phyloP scores from a whole-genome alignment of 768 basidiomycete genomes.

The Podaxis sp. region DNA sequence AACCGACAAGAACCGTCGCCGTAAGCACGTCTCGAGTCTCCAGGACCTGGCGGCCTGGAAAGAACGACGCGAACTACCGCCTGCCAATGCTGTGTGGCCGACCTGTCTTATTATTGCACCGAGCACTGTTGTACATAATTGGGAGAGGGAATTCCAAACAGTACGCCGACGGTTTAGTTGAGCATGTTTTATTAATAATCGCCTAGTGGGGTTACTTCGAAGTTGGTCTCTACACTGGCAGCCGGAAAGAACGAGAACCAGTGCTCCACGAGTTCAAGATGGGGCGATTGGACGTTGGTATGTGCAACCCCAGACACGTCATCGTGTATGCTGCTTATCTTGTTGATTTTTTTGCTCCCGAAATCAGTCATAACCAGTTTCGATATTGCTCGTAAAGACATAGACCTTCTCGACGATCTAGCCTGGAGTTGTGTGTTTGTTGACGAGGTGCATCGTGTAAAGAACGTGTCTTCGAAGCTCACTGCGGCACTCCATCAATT shows the following conservation, averaged over 20 bases:
- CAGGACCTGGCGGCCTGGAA: conserved; percentile 61
- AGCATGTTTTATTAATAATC: background rate
- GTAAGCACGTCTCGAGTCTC: conserved; percentile 60
- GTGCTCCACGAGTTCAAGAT: conserved; percentile 71
- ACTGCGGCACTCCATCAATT: conserved; percentile 74
- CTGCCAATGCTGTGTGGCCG: conserved; percentile 73
- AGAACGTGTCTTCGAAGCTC: conserved; percentile 69
- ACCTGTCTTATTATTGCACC: conserved; percentile 90
- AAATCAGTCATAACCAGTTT: conserved; percentile 56
- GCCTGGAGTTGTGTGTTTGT: conserved; percentile 74
- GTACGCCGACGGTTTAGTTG: conserved; percentile 34
- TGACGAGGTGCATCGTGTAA: conserved; percentile 90
- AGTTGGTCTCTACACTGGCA: conserved; percentile 67
- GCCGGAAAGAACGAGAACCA: conserved; percentile 46
- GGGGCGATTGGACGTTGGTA: conserved; percentile 84
- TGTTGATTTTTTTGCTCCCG: background rate
- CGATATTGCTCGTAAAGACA: conserved; percentile 70
- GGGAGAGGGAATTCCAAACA: conserved; percentile 85
- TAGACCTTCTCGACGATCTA: conserved; percentile 64
- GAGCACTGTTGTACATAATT: conserved; percentile 79
- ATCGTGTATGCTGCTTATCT: background rate
- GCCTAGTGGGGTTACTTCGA: conserved; percentile 93
- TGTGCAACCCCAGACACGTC: conserved; percentile 25
- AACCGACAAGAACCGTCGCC: conserved; percentile 66
- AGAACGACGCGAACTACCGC: conserved; percentile 51